phyloP scores from a whole-genome alignment of 2,329 filamentous ascomycete genomes.

The Aaosphaeria arxii region DNA sequence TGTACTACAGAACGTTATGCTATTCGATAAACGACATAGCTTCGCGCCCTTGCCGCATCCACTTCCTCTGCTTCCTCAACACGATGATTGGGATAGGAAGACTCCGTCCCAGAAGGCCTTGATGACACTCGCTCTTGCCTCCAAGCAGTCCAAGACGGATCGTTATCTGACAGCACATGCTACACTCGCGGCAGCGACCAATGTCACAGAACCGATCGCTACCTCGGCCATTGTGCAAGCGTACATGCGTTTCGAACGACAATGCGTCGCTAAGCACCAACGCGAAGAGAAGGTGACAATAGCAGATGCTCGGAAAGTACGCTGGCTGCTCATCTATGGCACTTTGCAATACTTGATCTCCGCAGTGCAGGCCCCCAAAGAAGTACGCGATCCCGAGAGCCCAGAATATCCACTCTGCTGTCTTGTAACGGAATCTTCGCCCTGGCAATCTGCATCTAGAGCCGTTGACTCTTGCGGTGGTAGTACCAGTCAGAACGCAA shows the following conservation, averaged over 20 bases:
- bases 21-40: slow-evolving; percentile 62
- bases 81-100: slow-evolving; percentile 26
- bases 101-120: slow-evolving; percentile 26
- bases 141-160: slow-evolving; percentile 44
- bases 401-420: slow-evolving; percentile 60
- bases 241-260: slow-evolving; percentile 69
- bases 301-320: slow-evolving; percentile 69
- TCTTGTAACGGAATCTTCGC: slow-evolving; percentile 39
- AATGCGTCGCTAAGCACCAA: slow-evolving; percentile 51
- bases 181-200: slow-evolving; percentile 52
- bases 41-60: slow-evolving; percentile 62
- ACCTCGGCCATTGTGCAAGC: slow-evolving; percentile 58
- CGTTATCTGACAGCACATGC: slow-evolving; percentile 51
- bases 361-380: slow-evolving; percentile 58
- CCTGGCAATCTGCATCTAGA: slow-evolving; percentile 28
- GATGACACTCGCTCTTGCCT: slow-evolving; percentile 32
- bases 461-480: no score
- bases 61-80: slow-evolving; percentile 62
- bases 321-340: slow-evolving; percentile 75
- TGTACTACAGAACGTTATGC: slow-evolving; percentile 63
- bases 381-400: slow-evolving; percentile 57
- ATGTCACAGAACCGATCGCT: slow-evolving; percentile 35
- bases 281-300: slow-evolving; percentile 58
- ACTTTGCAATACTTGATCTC: slow-evolving; percentile 69
- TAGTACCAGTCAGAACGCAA: no score